phyloP scores from a whole-genome alignment of 2,329 filamentous ascomycete species.

The Ophiostoma quercus region DNA sequence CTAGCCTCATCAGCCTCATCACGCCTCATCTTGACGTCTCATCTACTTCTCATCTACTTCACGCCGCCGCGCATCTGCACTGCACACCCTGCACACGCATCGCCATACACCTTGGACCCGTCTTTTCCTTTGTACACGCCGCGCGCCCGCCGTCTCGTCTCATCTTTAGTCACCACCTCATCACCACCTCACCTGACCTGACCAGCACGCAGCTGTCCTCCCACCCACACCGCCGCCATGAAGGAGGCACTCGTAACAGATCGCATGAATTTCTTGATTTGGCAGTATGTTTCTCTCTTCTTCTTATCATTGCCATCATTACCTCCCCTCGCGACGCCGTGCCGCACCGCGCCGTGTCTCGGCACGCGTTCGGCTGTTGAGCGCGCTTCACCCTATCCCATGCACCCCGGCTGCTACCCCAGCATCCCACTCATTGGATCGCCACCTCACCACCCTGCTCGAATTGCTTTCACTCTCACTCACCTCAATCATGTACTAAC shows the following conservation, averaged over 20 bases:
- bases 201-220: not conserved
- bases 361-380: conserved; percentile 4
- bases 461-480: not conserved
- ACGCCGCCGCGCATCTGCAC: conserved; percentile 2
- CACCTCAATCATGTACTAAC: conserved; percentile 21
- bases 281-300: conserved; percentile 53
- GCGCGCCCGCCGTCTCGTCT: not conserved
- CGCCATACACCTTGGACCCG: not conserved
- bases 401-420: conserved; percentile 4
- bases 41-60: not conserved
- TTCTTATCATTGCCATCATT: conserved; percentile 22
- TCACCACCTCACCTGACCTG: conserved; percentile 14
- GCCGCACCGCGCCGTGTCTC: conserved; percentile 3
- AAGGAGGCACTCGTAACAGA: conserved; percentile 62
- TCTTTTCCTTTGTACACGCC: not conserved
- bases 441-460: not conserved
- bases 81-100: not conserved
- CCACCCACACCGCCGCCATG: conserved; percentile 39
- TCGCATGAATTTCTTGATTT: conserved; percentile 65
- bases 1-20: not conserved
- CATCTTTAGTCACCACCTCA: not conserved
- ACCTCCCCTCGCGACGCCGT: not conserved
- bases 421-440: conserved; percentile 12
- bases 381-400: conserved; percentile 2
- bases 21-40: not conserved